Evolutionary conservation across 139 green algal species (phyloP), one percentile per base, ranked within the genome.

Genomic region (Monoraphidium neglectum): DNA sequence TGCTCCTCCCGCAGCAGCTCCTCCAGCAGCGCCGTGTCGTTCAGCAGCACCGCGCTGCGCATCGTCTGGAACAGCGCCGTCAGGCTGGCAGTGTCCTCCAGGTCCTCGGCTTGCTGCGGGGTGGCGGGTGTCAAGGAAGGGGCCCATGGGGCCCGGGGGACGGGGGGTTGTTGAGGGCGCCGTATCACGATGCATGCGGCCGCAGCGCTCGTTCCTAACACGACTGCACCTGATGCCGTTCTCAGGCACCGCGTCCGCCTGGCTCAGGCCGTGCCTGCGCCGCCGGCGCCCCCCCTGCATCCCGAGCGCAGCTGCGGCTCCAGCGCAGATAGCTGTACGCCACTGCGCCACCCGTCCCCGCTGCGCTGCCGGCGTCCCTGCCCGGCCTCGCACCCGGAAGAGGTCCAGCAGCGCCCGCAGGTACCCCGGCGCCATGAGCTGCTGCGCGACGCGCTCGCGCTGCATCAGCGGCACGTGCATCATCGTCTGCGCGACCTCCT

Each of bases 11-110:
- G 76, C 37, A 99, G 80, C 65, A 96, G 68, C 70, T 91, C 70
- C 62, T 99, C 96, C 76, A 99, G 83, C 74, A 99, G 67, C 75
- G 63, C 47, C 23, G 86, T 90, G 83, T 98, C 96, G 76, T 98
- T 98, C 36, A 99, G 87, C 87, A 99, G 91, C 69, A 99, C 93
- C 43, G 89, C 79, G 37, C 78, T 82, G 54, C 86, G 84, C 56
- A 98, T 83, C 43, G 95, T 83, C 26, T 67, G 38, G 83, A 93
- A 94, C 54, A 97, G 72, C 35, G 90, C 77, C n/a, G 77, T 62
- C 73, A 99, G 79, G 15, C 77, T 75, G 35, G 90, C 84, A n/a
- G 43, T 69, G 70, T 99, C 94, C 74, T 99, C 96, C 75, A 99
- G 47, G 79, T 99, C 96, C 80, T 99, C 95, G 53, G 84, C 93